Conservation (phyloP, 208 protist species). For the Sergeia podlipaevii region DNA sequence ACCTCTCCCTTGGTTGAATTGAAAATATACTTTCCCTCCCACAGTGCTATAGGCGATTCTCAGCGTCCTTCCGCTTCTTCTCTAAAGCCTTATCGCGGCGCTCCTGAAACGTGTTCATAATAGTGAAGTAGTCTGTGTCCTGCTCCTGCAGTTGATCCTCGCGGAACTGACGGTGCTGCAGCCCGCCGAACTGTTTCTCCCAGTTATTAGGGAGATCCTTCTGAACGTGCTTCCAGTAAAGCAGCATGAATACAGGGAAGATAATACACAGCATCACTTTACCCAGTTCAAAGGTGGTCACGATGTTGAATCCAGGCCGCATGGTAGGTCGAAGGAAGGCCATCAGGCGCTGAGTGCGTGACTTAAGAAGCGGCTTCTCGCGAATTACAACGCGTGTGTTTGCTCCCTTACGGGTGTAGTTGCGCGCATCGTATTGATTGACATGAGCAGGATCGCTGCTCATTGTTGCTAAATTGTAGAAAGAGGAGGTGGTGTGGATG, state of each 20-base stretch:
- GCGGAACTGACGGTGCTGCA: conserved; percentile 73
- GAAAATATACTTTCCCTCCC: no score
- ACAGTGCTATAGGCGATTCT: no score
- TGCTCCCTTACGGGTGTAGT: conserved; percentile 49
- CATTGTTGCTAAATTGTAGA: no score
- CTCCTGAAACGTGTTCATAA: conserved; percentile 78
- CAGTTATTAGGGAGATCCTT: conserved; percentile 67
- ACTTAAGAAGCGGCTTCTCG: conserved; percentile 76
- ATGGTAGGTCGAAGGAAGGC: conserved; percentile 63
- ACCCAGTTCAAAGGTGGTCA: conserved; percentile 58
- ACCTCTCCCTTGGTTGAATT: no score
- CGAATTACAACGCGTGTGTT: conserved; percentile 69
- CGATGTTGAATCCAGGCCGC: conserved; percentile 53
- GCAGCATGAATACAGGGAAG: conserved; percentile 71
- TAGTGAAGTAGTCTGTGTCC: conserved; percentile 76
- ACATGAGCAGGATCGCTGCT: conserved; percentile 36
- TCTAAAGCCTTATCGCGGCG: conserved; percentile 57
- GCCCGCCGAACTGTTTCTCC: conserved; percentile 72
- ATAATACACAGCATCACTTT: conserved; percentile 80
- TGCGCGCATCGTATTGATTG: conserved; percentile 67
- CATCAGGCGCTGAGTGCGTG: conserved; percentile 53
- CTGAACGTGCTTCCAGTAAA: conserved; percentile 78
- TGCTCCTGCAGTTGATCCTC: conserved; percentile 59
- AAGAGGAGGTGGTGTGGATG: no score
- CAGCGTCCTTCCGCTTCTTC: conserved; percentile 62